Conservation (phyloP, 176 grass and related monocot genomes). For the Hordeum vulgare region DNA sequence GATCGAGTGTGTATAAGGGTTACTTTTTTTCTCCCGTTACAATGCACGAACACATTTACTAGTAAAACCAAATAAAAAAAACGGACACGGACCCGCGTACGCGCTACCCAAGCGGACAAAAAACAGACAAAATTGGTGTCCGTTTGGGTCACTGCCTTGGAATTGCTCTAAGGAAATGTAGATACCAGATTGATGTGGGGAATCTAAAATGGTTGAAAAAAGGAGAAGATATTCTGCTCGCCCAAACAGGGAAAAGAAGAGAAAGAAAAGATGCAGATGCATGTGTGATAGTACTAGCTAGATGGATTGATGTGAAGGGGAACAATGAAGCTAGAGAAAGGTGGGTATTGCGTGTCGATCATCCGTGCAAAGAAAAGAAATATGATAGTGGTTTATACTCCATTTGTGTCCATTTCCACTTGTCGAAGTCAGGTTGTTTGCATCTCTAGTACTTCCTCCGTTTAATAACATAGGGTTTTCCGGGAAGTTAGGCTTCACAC, state of each 20-base stretch:
- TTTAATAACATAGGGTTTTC: too few relatives aligned
- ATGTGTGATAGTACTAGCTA: not conserved
- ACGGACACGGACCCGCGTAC: too few relatives aligned
- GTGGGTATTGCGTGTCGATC: not conserved
- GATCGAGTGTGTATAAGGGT: too few relatives aligned
- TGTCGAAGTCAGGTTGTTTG: not conserved
- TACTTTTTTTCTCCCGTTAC: too few relatives aligned
- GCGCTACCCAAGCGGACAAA: too few relatives aligned
- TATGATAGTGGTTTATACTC: not conserved
- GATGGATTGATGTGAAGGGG: not conserved
- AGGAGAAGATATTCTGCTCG: not conserved
- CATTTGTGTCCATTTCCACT: not conserved
- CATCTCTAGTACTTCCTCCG: not conserved
- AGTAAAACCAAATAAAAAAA: too few relatives aligned
- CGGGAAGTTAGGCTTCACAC: too few relatives aligned
- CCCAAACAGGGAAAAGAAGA: not conserved
- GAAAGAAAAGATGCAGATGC: not conserved
- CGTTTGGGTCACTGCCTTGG: too few relatives aligned
- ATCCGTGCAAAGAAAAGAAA: not conserved
- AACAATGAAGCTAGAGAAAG: not conserved
- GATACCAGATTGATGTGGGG: not conserved
- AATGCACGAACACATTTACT: too few relatives aligned
- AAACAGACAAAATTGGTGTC: too few relatives aligned
- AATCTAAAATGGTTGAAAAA: not conserved
- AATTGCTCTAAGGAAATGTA: not conserved